Base-by-base conservation (phyloP, 2,329 filamentous ascomycete species). In the Paraphoma sp. region DNA sequence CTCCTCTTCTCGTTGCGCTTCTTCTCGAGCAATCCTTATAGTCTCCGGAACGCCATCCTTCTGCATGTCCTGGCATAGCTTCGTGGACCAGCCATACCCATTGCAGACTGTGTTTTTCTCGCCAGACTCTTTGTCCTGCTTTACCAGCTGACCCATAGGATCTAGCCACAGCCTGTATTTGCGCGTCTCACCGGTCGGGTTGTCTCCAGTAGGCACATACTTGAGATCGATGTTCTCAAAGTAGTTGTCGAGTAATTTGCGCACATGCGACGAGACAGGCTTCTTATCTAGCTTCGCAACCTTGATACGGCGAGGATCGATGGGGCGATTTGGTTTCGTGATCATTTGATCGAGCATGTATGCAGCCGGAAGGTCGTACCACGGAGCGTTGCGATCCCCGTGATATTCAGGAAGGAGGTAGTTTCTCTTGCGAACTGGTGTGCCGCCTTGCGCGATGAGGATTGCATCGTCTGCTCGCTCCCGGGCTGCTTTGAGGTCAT, bases 61-160 rank as follows among this genome's bases (percentile, higher is more conserved):
- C 53, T 89, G 92, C 89, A 95, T 95, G 69, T 89, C 90, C 63
- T 91, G 83, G 72, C 91, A 96, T 65, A 96, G 95, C 1, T 81
- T 81, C 40, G 86, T 84, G 5, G 92, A 94, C 93, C 93, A 96
- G 58, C 92, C 93, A 71, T 96, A 96, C 74, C 96, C 96, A 0
- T 90, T 91, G 60, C 91, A 88, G 1, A 88, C 88, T 6, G 83
- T 82, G 6, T 88, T 72, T 1, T 88, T 78, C 2, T 89, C 86
- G 0, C 88, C 88, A 0, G 86, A 89, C n/a, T 86, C 78, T 63
- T 89, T 86, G 64, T 92, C 87, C 2, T 86, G 16, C 87, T 78
- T 50, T 31, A 92, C 80, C 14, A 83, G 78, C 71, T 95, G 89
- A 10, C 92, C 92, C 56, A 95, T 81, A 62, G 89, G 87, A 69